Base-by-base conservation (phyloP, 139 green algal species). In the Chlamydomonas incerta region DNA sequence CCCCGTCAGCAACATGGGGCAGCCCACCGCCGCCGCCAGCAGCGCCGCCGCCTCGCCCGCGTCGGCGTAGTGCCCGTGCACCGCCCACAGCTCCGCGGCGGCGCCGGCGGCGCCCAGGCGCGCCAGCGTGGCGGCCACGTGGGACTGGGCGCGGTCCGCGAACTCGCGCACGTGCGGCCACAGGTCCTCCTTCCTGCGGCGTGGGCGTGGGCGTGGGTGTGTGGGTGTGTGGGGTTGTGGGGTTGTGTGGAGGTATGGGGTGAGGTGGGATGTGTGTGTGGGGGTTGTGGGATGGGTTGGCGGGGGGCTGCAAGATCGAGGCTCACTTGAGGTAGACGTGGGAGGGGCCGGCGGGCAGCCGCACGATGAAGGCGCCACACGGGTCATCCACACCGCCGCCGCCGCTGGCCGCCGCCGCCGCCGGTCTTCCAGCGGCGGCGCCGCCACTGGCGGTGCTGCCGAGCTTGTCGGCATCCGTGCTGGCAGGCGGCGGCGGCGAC, bases 121-220 rank as follows among this genome's bases (percentile, higher is more conserved):
- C 3, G 80, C 89, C 70, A 98, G 89, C 68, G 86, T 97, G 67
- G 33, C 14, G 52, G 71, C 87, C 34, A 91, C 91, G 86, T 98
- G 92, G 0, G 82, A 84, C n/a, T 98, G 89, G 65, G 90, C 94
- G 18, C 83, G 72, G 89, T 99, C 97, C 15, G 95, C 91, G 93
- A 98, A 99, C 93, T 99, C 97, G 23, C 94, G 93, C 31, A 98
- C 83, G 85, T 98, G 93, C 0, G 97, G 97, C 97, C 97, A 99
- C 80, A 99, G 93, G 68, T 93, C 87, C 92, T 98, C 96, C 90
- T 98, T 97, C 73, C 91, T 94, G 88, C 46, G 26, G 62, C 41
- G 41, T 50, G 41, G 6, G 41, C 41, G 41, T 50, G 8, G 41
- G 41, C 8, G 41, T 50, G 41, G 41, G 41, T 8, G 41, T 50